Base-by-base conservation (phyloP, 257 asterid species). In the Plantago ovata region DNA sequence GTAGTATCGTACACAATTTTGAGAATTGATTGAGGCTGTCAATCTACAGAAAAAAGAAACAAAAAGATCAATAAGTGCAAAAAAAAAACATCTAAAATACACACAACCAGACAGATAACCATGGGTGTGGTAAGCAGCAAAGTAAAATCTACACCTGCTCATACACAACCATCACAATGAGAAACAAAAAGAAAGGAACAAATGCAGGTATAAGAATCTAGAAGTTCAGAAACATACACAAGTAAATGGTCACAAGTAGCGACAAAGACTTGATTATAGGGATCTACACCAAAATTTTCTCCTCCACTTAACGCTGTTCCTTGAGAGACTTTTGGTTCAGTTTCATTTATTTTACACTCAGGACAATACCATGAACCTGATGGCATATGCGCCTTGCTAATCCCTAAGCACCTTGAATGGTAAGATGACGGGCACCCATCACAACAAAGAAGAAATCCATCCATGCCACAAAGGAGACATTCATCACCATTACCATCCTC, bases 381-480 rank as follows among this genome's bases (percentile, higher is more conserved):
- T 6, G 94, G 79, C 73, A 80, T 75, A 69, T 69, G 69, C 88
- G 69, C 61, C 74, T 85, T 88, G 81, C 65, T 70, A 77, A 88
- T 75, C 22, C 96, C 96, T 67, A 88, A 62, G 77, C 96, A 88
- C 74, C 95, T 81, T 42, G 89, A 61, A 70, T 88, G 96, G 75
- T 76, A 88, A 58, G 87, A 79, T 42, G 86, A 78, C 0, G 95
- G 96, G 67, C 96, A 88, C 43, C 96, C 95, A 68, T 88, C 95
- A 68, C 96, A 88, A 61, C 96, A 88, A 63, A 88, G 77, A 71
- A 88, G 69, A 23, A 73, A 67, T 42, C 96, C 96, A 48, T 88
- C 96, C 96, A 88, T 88, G 64, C 96, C 88, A 68, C 96, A 85
- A 62, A 88, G 86, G 64, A 82, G 84, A 49, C 96, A 88, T 65